Evolutionary conservation across 2,329 filamentous ascomycete species (phyloP), one percentile per base, ranked within the genome.

Genomic region (Aspergillus phoenicis): DNA sequence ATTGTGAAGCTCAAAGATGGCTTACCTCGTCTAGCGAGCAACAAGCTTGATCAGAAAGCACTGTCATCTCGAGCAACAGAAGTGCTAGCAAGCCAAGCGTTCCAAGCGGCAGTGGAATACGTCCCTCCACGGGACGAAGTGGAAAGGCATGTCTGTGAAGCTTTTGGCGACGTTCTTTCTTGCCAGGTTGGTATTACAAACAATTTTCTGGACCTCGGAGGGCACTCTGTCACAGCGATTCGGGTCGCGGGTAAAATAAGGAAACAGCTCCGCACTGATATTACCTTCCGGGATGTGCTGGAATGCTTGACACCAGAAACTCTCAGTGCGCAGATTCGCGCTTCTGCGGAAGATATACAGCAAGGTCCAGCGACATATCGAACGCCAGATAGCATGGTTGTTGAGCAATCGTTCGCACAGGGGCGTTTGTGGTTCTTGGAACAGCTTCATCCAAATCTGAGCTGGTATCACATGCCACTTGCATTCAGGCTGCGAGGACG

Each of bases 381-480:
- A 8, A 5, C 20, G 13, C 24, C 49, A 20, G 24, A 36, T 2
- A n/a, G 7, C 22, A 24, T 11, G 24, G 5, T n/a, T 20, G 33
- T 56, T 6, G 38, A 52, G n/a, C 58, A 60, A 36, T 60, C 52
- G 4, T 60, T 56, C 26, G 39, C 58, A 10, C 58, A 60, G 4
- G 47, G 28, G 1, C 58, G 58, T 3, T 10, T 60, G 1, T 60
- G 58, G 58, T 60, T 60, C 26, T 26, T 60, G 17, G 41, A 60
- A 10, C 41, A 51, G n/a, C 28, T 57, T 6, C 52, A 60, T 52
- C 36, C 58, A 5, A 20, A 36, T 8, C 15, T 36, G 5, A 52
- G 28, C 13, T 60, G 36, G 36, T 51, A 51, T 22, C 58, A 52
- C n/a, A 26, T 60, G 17, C 45, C 53, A 13, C 38, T 43, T 26